Conservation (phyloP, 148 eudicot genomes). For the Rhododendron molle region DNA sequence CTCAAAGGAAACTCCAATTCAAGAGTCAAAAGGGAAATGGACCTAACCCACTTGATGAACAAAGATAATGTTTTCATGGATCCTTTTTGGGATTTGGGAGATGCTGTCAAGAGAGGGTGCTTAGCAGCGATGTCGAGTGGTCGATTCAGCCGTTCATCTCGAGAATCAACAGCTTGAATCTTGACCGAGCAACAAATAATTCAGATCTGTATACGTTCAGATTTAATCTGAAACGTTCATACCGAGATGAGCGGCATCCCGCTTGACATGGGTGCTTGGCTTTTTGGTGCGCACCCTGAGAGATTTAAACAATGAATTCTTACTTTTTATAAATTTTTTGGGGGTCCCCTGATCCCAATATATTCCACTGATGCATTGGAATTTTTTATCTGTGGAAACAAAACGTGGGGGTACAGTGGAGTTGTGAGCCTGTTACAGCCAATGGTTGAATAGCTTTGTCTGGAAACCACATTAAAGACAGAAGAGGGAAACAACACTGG, state of each 20-base stretch:
- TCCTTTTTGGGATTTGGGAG: not conserved
- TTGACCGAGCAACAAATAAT: too few relatives aligned
- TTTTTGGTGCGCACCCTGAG: not conserved
- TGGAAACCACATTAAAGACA: not conserved
- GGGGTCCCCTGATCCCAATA: not conserved
- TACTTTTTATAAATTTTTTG: too few relatives aligned
- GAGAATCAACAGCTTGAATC: too few relatives aligned
- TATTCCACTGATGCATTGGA: not conserved
- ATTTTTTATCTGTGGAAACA: not conserved
- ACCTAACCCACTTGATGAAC: not conserved
- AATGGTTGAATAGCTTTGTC: not conserved
- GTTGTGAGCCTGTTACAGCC: not conserved
- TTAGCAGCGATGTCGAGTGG: too few relatives aligned
- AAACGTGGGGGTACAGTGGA: not conserved
- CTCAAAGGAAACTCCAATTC: not conserved
- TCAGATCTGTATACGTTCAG: too few relatives aligned
- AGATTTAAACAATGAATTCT: not conserved
- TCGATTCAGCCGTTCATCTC: accelerated
- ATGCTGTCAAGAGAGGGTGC: too few relatives aligned
- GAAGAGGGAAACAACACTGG: not conserved
- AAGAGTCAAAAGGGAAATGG: not conserved
- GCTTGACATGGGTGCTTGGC: too few relatives aligned
- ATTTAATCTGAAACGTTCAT: too few relatives aligned
- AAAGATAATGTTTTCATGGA: not conserved
- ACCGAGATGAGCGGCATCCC: too few relatives aligned